phyloP scores from a whole-genome alignment of 768 basidiomycete species.

The Collybia nuda region DNA sequence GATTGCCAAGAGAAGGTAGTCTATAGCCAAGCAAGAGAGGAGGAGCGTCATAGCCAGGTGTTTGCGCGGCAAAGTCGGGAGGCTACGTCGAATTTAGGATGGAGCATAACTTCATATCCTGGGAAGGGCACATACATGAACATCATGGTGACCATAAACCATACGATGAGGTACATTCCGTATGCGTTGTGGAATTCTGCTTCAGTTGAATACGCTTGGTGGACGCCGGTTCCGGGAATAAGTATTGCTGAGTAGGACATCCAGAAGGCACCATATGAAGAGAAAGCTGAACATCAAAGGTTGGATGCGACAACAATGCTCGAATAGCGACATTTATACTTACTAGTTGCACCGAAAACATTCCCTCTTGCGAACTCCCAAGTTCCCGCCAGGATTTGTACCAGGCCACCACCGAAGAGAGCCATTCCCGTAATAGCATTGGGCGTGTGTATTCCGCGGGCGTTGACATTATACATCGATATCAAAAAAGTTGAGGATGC shows the following conservation, averaged over 20 bases:
- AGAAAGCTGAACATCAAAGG: neutral
- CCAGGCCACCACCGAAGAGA: constrained; percentile 71
- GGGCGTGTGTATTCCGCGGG: constrained; percentile 45
- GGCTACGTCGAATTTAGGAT: too few species aligned
- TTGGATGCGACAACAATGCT: neutral
- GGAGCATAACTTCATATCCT: too few species aligned
- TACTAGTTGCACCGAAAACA: constrained; percentile 65
- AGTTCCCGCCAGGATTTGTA: constrained; percentile 80
- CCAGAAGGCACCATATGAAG: constrained; percentile 88
- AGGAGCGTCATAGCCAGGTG: constrained; percentile 11
- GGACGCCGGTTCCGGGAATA: constrained; percentile 68
- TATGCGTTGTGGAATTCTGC: constrained; percentile 52
- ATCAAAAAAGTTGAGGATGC: constrained; percentile 63
- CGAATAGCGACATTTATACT: neutral
- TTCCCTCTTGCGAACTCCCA: constrained; percentile 70
- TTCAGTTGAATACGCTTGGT: constrained; percentile 43
- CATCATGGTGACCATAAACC: constrained; percentile 73
- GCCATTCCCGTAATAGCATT: constrained; percentile 80
- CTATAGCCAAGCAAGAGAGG: constrained; percentile 34
- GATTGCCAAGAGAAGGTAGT: constrained; percentile 41
- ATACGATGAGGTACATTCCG: constrained; percentile 73
- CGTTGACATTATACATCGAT: constrained; percentile 63
- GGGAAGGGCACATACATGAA: constrained; percentile 49
- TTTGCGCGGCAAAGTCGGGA: neutral
- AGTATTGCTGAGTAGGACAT: constrained; percentile 76